Base-by-base conservation (phyloP, 2,329 filamentous ascomycete genomes). In the Ceratocystis huliohia region DNA sequence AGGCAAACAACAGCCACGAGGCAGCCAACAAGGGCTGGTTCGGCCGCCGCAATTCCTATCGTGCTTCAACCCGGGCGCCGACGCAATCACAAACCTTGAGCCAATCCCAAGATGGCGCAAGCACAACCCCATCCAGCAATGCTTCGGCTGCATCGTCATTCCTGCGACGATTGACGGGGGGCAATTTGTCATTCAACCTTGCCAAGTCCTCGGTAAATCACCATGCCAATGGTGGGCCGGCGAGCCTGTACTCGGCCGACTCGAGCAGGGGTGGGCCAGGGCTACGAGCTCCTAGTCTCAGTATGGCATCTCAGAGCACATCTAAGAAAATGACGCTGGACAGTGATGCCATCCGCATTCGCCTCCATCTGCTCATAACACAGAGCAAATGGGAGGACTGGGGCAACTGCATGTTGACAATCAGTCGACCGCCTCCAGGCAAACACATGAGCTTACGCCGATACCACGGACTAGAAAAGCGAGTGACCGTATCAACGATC, bases 301-400 rank as follows among this genome's bases (percentile, higher is more conserved):
- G 80, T 72, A 78, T 81, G 70, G 79, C 79, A 68, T 65, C 64
- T 3, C 46, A 41, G 59, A 78, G 77, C 69, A 78, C 79, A 71
- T 77, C 76, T 69, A 78, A 78, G 5, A 80, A 80, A 59, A 77
- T 78, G 65, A 80, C 85, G 22, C 75, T 86, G 25, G 88, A 87
- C 65, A 85, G 90, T 67, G 87, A 87, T 65, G 91, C 94, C 72
- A 85, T 93, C 64, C 92, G 92, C 71, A 89, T 96, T 71, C 83
- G 91, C 45, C 82, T 97, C 13, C 96, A 97, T 74, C 80, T 89
- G 62, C 86, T 93, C 63, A 87, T 91, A 68, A 80, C 83, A 1
- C 80, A 84, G 13, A 85, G 85, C 63, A 93, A 93, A 74, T 99
- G 94, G 94, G 86, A 91, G 69, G 92, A 97, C 73, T 86, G 92